phyloP scores from a whole-genome alignment of 2,329 filamentous ascomycete genomes.

The Incumbomyces delicatus region DNA sequence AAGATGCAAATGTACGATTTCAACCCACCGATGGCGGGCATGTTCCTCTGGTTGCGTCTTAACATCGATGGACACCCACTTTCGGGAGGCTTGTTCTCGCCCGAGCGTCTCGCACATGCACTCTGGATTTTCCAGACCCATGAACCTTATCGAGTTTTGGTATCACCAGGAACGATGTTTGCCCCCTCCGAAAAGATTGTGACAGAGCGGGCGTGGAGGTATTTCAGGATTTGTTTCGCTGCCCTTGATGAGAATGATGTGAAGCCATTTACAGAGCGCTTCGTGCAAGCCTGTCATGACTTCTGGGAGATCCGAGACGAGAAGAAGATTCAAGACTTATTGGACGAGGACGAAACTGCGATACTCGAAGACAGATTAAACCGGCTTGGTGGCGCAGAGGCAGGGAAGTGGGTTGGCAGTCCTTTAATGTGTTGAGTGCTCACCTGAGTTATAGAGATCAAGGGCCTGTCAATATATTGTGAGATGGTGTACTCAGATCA shows the following conservation, averaged over 20 bases:
- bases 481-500: too few relatives aligned
- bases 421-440: not conserved
- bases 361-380: not conserved
- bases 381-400: not conserved
- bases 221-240: conserved; percentile 73
- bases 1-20: conserved; percentile 68
- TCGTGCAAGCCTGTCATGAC: conserved; percentile 57
- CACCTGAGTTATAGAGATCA: too few relatives aligned
- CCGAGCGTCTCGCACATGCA: conserved; percentile 48
- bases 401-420: not conserved
- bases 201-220: conserved; percentile 55
- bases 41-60: conserved; percentile 80
- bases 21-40: conserved; percentile 71
- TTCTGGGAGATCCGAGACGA: conserved; percentile 70
- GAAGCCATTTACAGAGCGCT: conserved; percentile 49
- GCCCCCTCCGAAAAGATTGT: conserved; percentile 53
- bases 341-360: conserved; percentile 24
- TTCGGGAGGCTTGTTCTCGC: conserved; percentile 59
- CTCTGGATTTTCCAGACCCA: conserved; percentile 63
- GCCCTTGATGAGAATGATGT: conserved; percentile 67
- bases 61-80: conserved; percentile 51
- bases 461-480: too few relatives aligned
- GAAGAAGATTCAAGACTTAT: conserved; percentile 54
- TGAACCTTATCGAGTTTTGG: conserved; percentile 60
- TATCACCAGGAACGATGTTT: conserved; percentile 65